Evolutionary conservation across 805 yeast genomes (phyloP).

Genomic region (Cyberlindnera amylophila): DNA sequence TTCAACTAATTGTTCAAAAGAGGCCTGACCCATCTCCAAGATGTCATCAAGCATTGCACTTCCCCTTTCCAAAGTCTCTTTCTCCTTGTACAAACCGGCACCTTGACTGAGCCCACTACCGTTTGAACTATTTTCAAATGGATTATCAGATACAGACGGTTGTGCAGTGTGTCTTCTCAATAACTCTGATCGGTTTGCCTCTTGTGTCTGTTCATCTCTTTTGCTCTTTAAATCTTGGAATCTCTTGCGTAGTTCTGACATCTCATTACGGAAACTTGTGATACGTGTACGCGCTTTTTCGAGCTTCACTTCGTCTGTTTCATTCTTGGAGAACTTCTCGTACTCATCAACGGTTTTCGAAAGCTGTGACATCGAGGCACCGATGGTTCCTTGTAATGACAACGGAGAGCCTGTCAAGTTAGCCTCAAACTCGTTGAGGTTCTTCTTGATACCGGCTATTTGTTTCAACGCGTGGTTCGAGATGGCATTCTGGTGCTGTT

Average conservation of each 20-base stretch:
- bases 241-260: constrained; percentile 28
- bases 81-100: constrained; percentile 71
- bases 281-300: constrained; percentile 61
- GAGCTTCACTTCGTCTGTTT: constrained; percentile 47
- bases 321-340: constrained; percentile 54
- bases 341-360: constrained; percentile 73
- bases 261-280: constrained; percentile 45
- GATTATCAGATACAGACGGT: constrained; percentile 17
- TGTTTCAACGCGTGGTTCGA: constrained; percentile 90
- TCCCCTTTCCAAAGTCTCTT: constrained; percentile 58
- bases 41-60: constrained; percentile 84
- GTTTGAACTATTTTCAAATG: constrained; percentile 11
- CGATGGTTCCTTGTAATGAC: constrained; percentile 70
- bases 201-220: constrained; percentile 34
- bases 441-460: constrained; percentile 66
- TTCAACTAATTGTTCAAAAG: constrained; percentile 80
- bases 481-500: constrained; percentile 59
- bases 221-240: constrained; percentile 35
- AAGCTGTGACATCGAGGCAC: constrained; percentile 76
- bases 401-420: constrained; percentile 68
- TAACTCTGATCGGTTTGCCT: constrained; percentile 41
- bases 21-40: constrained; percentile 81
- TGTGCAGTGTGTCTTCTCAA: constrained; percentile 32
- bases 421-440: constrained; percentile 60
- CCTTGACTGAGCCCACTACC: constrained; percentile 24